phyloP scores from a whole-genome alignment of 2,329 filamentous ascomycete genomes.

The Tolypocladium album region DNA sequence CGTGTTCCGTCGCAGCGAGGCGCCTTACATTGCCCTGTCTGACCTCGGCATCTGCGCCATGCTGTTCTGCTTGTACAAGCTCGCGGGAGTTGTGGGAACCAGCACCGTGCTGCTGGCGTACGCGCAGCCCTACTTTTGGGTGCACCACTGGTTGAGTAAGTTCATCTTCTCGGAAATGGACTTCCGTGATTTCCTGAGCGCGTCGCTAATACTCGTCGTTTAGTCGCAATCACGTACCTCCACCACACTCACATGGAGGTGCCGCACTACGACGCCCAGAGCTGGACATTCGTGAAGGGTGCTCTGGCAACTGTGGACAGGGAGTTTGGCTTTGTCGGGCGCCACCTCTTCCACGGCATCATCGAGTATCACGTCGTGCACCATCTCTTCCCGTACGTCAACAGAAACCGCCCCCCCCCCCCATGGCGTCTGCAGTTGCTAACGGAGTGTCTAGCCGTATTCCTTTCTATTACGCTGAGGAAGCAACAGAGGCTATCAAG shows the following conservation, averaged over 20 bases:
- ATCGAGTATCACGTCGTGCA: constrained; percentile 50
- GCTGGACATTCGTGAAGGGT: constrained; percentile 52
- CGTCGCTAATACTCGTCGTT: not conserved
- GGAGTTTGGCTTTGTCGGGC: constrained; percentile 52
- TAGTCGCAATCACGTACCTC: not conserved
- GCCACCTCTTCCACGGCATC: constrained; percentile 56
- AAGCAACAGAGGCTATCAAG: not conserved
- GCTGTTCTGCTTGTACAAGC: constrained; percentile 37
- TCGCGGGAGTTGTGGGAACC: constrained; percentile 39
- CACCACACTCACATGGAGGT: constrained; percentile 14
- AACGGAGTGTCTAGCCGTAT: not conserved
- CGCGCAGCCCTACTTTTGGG: constrained; percentile 55
- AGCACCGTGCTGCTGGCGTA: constrained; percentile 46
- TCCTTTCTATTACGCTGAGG: not conserved
- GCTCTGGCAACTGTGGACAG: constrained; percentile 54
- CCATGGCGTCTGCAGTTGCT: not conserved
- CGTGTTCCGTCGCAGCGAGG: constrained; percentile 48
- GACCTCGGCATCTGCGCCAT: constrained; percentile 48
- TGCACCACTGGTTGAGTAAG: constrained; percentile 58
- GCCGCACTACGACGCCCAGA: constrained; percentile 14
- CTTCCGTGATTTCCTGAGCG: not conserved
- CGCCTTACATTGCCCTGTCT: constrained; percentile 43
- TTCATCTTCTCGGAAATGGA: constrained; percentile 29
- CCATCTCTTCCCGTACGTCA: not conserved
- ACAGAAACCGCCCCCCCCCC: not conserved